Percentiles rank a stretch among this genome's conserved stretches.
phyloP scores from a whole-genome alignment of 2,329 filamentous ascomycete genomes.

The Alternaria sp. region DNA sequence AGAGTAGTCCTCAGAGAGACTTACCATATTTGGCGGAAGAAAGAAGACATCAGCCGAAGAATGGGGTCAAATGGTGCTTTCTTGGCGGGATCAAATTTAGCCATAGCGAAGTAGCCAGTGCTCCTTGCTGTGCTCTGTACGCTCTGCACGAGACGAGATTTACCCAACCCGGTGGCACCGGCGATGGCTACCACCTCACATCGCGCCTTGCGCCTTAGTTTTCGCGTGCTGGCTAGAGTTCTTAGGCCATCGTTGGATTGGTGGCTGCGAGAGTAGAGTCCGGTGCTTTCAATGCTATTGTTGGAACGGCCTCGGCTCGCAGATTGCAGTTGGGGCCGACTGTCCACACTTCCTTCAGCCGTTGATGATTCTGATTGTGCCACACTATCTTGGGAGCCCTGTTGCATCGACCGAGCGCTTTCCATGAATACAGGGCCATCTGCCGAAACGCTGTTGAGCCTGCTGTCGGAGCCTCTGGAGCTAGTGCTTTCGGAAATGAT shows the following conservation, averaged over 20 bases:
- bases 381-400: conserved; percentile 40
- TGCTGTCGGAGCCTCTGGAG: conserved; percentile 61
- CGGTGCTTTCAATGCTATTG: conserved; percentile 39
- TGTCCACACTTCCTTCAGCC: conserved; percentile 29
- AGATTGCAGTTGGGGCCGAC: conserved; percentile 27
- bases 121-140: conserved; percentile 64
- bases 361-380: conserved; percentile 32
- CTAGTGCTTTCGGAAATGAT: conserved; percentile 57
- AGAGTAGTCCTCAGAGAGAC: not conserved
- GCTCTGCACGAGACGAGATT: conserved; percentile 65
- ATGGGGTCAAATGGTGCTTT: conserved; percentile 68
- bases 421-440: conserved; percentile 35
- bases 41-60: conserved; percentile 64
- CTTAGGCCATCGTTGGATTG: conserved; percentile 36
- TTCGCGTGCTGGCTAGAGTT: conserved; percentile 42
- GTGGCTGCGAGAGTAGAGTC: conserved; percentile 32
- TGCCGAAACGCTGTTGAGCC: conserved; percentile 45
- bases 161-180: conserved; percentile 65
- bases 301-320: conserved; percentile 34
- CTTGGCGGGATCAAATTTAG: conserved; percentile 66
- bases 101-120: conserved; percentile 65
- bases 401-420: conserved; percentile 30
- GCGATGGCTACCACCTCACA: conserved; percentile 66
- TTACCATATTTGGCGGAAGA: conserved; percentile 65
- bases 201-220: conserved; percentile 60